Evolutionary conservation across 106 monocot genomes (phyloP).

Genomic region (Amphibolis antarctica): DNA sequence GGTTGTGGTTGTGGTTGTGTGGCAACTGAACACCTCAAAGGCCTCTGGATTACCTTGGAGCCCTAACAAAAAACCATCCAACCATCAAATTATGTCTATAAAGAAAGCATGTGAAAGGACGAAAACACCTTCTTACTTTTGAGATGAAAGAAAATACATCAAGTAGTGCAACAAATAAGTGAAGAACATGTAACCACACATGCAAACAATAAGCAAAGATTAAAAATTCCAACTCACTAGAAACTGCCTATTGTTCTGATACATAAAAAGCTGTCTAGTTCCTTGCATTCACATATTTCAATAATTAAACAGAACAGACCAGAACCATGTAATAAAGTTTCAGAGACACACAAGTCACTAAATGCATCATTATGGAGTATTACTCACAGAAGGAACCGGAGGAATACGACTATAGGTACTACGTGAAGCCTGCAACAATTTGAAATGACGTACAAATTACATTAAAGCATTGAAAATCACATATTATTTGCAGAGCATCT

Average conservation of each 20-base stretch:
- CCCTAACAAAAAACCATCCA: slow-evolving; percentile 18
- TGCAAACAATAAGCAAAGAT: neutral
- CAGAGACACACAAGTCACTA: neutral
- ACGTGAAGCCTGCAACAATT: slow-evolving; percentile 15
- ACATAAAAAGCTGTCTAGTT: too few species aligned
- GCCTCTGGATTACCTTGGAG: slow-evolving; percentile 28
- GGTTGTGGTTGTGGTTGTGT: slow-evolving; percentile 42
- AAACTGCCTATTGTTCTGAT: too few species aligned
- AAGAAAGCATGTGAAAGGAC: neutral
- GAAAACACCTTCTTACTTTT: neutral
- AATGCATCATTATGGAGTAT: neutral
- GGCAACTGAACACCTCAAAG: slow-evolving; percentile 58
- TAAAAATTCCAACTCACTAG: neutral
- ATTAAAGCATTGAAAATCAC: neutral
- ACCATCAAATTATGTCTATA: neutral
- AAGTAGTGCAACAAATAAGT: neutral
- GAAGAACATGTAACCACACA: neutral
- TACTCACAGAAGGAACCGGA: slow-evolving; percentile 17
- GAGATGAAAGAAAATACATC: too few species aligned
- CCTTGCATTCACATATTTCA: neutral
- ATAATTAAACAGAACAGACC: neutral
- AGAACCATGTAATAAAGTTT: neutral
- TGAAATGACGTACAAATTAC: neutral
- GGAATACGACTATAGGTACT: slow-evolving; percentile 13
- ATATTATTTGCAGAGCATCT: neutral